phyloP scores from a whole-genome alignment of 2,329 filamentous ascomycete genomes.

The Aureobasidium lini region DNA sequence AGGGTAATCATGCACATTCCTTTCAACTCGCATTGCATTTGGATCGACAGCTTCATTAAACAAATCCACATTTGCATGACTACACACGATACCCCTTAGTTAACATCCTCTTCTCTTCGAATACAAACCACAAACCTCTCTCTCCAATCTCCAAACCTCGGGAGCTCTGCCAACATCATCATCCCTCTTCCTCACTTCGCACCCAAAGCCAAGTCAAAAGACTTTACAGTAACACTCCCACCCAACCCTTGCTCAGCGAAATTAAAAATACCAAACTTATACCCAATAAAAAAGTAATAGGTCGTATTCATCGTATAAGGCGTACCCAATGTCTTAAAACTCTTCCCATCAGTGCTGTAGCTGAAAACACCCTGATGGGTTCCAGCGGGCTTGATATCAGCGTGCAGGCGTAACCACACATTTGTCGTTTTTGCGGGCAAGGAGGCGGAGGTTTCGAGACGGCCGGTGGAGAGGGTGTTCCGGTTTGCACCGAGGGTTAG shows the following conservation, averaged over 20 bases:
- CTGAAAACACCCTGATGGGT: constrained; percentile 26
- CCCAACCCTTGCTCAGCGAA: constrained; percentile 30
- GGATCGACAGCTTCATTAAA: no score
- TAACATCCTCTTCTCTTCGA: no score
- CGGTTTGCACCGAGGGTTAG: constrained; percentile 29
- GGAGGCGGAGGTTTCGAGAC: constrained; percentile 21
- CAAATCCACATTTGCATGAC: no score
- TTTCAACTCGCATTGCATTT: no score
- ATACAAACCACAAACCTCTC: no score
- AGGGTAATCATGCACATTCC: no score
- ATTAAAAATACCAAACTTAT: constrained; percentile 33
- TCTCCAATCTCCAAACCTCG: no score
- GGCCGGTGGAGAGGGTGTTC: constrained; percentile 27
- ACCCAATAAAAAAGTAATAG: constrained; percentile 34
- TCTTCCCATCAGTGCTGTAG: constrained; percentile 31
- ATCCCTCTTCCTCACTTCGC: not conserved
- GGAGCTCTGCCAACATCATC: no score
- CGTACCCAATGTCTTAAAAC: constrained; percentile 26
- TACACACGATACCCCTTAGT: no score
- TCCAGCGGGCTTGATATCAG: constrained; percentile 31
- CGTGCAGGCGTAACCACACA: constrained; percentile 28
- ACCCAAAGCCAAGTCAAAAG: constrained; percentile 12
- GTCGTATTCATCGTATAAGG: constrained; percentile 29
- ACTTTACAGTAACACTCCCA: constrained; percentile 21
- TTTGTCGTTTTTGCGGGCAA: constrained; percentile 18